Evolutionary conservation across 2,329 filamentous ascomycete genomes (phyloP).

Genomic region (Hysterium pulicare): DNA sequence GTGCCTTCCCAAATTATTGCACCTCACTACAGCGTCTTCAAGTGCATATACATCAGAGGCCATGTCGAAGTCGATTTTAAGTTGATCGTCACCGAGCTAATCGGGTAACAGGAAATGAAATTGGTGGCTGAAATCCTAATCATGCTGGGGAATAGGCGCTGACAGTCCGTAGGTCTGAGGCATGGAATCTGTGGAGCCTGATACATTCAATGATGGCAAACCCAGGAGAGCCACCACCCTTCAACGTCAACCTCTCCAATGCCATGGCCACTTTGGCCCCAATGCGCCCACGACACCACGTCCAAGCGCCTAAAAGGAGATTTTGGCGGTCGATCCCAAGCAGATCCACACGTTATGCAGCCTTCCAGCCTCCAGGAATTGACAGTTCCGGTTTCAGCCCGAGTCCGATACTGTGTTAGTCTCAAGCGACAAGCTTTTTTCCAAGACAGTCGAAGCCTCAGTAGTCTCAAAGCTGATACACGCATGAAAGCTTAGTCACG

Average conservation of each 20-base stretch:
- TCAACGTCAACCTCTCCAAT: conserved; percentile 11
- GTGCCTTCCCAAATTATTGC: no score
- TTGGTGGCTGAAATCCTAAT: conserved; percentile 6
- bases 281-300: conserved; percentile 11
- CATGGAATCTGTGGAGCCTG: conserved; percentile 16
- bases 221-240: no score
- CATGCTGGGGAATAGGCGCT: not conserved
- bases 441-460: no score
- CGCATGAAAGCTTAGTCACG: no score
- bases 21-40: no score
- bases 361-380: conserved; percentile 13
- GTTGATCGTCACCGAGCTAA: no score
- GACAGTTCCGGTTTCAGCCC: conserved; percentile 32
- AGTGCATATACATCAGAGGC: no score
- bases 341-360: not conserved
- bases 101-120: not conserved
- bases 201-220: conserved; percentile 12
- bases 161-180: conserved; percentile 15
- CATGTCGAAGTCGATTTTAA: no score
- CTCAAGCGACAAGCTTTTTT: conserved; percentile 8
- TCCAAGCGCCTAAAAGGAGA: not conserved
- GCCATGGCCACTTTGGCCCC: conserved; percentile 3
- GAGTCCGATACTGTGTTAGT: conserved; percentile 14
- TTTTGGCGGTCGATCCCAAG: not conserved
- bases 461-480: no score